These are phyloP conservation scores for Pseudohalonectria lignicola DNA, from an alignment of 2,329 filamentous ascomycete species.

Conservation along the genomic window DNA sequence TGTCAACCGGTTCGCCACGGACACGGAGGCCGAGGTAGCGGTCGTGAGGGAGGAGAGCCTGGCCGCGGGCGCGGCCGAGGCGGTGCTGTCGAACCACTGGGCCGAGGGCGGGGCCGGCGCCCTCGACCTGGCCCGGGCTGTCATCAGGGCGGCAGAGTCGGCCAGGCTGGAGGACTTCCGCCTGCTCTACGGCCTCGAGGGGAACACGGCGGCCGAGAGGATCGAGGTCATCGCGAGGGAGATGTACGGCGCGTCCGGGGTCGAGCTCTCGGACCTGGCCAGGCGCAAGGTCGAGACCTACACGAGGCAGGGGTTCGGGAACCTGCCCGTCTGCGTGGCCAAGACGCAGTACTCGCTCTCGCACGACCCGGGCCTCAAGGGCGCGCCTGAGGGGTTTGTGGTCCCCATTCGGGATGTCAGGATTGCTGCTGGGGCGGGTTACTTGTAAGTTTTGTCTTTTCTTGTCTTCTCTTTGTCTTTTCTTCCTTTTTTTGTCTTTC, in stretches of 20 bases:
- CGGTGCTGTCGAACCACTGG: slow-evolving; percentile 93
- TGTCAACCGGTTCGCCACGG: slow-evolving; percentile 92
- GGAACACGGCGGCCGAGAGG: slow-evolving; percentile 65
- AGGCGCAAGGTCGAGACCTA: slow-evolving; percentile 96
- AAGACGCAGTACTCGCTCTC: slow-evolving; percentile 98
- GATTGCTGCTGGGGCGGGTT: slow-evolving; percentile 88
- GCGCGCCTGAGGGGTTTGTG: slow-evolving; percentile 87
- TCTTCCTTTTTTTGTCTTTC: not conserved
- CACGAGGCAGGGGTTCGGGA: slow-evolving; percentile 80
- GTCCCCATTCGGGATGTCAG: slow-evolving; percentile 90
- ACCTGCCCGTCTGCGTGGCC: slow-evolving; percentile 90
- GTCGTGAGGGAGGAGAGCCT: slow-evolving; percentile 86
- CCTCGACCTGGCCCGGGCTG: slow-evolving; percentile 75
- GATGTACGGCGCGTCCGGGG: slow-evolving; percentile 86
- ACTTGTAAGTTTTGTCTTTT: slow-evolving; percentile 49
- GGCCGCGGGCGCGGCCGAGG: slow-evolving; percentile 85
- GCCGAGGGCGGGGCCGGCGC: slow-evolving; percentile 88
- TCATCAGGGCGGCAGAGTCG: slow-evolving; percentile 73
- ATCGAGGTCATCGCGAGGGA: slow-evolving; percentile 79
- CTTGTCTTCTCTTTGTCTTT: not conserved
- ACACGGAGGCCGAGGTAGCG: slow-evolving; percentile 84
- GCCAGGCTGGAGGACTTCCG: slow-evolving; percentile 71
- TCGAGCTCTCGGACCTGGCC: slow-evolving; percentile 88
- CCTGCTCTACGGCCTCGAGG: slow-evolving; percentile 72
- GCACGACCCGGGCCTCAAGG: slow-evolving; percentile 88